Evolutionary conservation across 257 asterid genomes (phyloP).

Genomic region (Solanum clarkiae): DNA sequence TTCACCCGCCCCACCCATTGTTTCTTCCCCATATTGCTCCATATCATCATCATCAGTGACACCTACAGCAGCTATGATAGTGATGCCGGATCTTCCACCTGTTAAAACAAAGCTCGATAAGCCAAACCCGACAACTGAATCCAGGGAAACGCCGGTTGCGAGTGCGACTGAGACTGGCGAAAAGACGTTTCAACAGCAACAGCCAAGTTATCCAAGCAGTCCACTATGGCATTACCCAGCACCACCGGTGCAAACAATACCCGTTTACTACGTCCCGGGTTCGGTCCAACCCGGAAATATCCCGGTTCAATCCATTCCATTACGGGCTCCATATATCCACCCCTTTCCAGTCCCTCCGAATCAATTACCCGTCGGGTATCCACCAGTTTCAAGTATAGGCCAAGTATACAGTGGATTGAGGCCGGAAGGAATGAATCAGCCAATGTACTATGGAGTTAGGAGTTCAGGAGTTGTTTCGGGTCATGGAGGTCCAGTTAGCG

Average conservation of each 20-base stretch:
- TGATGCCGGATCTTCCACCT: constrained; percentile 71
- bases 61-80: constrained; percentile 24
- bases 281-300: constrained; percentile 34
- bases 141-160: constrained; percentile 15
- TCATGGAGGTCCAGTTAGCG: constrained; percentile 55
- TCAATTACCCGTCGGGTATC: constrained; percentile 57
- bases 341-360: constrained; percentile 29
- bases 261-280: constrained; percentile 50
- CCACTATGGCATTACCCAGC: constrained; percentile 62
- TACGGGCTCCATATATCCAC: constrained; percentile 37
- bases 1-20: constrained; percentile 53
- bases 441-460: constrained; percentile 43
- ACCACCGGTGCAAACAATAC: constrained; percentile 45
- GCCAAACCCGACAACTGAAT: constrained; percentile 16
- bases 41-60: constrained; percentile 59
- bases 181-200: constrained; percentile 15
- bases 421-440: constrained; percentile 36
- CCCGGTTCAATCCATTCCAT: constrained; percentile 29
- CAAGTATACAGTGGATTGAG: constrained; percentile 42
- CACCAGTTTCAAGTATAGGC: constrained; percentile 23
- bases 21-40: constrained; percentile 61
- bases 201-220: constrained; percentile 35
- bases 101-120: constrained; percentile 51
- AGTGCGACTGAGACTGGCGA: constrained; percentile 16
- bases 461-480: constrained; percentile 39